phyloP scores from a whole-genome alignment of 2,329 filamentous ascomycete genomes.

The Coniosporium tulheliwenetii region DNA sequence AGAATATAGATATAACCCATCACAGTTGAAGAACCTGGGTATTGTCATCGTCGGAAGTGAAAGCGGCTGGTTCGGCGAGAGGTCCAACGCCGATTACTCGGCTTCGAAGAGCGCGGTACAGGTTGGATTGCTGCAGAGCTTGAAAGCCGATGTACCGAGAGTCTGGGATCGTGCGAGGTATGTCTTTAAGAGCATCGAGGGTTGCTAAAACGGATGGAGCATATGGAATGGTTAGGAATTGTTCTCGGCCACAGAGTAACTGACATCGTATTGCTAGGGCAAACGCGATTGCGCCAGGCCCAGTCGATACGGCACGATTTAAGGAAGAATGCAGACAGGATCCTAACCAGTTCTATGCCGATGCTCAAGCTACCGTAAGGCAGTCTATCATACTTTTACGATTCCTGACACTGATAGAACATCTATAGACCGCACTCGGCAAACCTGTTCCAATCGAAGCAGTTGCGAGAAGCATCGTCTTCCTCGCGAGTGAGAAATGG shows the following conservation, averaged over 20 bases:
- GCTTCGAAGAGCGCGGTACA: conserved; percentile 31
- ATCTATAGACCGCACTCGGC: conserved; percentile 15
- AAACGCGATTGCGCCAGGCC: conserved; percentile 31
- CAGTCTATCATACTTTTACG: neutral
- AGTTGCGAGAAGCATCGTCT: conserved; percentile 28
- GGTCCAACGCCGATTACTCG: conserved; percentile 28
- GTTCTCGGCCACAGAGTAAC: too few relatives aligned
- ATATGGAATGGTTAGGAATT: too few relatives aligned
- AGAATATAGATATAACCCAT: too few relatives aligned
- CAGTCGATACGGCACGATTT: conserved; percentile 28
- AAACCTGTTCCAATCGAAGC: conserved; percentile 21
- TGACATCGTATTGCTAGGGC: conserved; percentile 12
- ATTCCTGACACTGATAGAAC: neutral
- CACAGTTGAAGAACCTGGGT: conserved; percentile 21
- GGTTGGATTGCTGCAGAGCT: conserved; percentile 23
- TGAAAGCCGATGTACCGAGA: conserved; percentile 24
- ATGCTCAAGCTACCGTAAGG: conserved; percentile 26
- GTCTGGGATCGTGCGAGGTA: conserved; percentile 16
- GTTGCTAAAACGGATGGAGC: too few relatives aligned
- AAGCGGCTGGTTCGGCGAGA: conserved; percentile 27
- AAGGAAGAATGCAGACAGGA: conserved; percentile 22
- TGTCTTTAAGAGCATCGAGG: neutral
- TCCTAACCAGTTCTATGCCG: conserved; percentile 22
- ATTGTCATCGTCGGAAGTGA: conserved; percentile 31
- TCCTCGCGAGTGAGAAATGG: conserved; percentile 30